Evolutionary conservation across 1,139 yeast genomes (phyloP).

Genomic region (Zhuliangozyma parablackwelliae): DNA sequence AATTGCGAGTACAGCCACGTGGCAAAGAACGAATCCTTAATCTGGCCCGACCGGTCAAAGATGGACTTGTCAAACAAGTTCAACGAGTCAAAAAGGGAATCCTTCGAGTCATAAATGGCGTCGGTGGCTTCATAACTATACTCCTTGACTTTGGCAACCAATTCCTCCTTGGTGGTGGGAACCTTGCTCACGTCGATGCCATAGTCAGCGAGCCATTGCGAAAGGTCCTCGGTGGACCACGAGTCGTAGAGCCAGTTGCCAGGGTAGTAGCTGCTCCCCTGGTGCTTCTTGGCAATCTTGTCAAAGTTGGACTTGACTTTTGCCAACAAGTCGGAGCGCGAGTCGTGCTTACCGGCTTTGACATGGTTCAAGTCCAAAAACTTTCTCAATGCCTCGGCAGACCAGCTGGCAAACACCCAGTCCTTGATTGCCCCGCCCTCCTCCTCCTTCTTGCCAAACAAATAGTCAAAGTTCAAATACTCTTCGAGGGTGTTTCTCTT

Average conservation of each 20-base stretch:
- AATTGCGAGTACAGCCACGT: conserved; percentile 30
- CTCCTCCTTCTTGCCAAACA: conserved; percentile 7
- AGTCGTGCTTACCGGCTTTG: conserved; percentile 15
- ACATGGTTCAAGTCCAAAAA: conserved; percentile 33
- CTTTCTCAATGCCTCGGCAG: conserved; percentile 26
- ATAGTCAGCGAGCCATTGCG: conserved; percentile 44
- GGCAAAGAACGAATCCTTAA: conserved; percentile 44
- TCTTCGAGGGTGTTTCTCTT: conserved; percentile 12
- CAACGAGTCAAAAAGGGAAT: conserved; percentile 34
- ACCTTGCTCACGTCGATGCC: conserved; percentile 39
- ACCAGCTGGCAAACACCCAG: conserved; percentile 54
- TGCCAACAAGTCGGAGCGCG: conserved; percentile 32
- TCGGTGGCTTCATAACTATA: conserved; percentile 37
- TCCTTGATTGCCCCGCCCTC: conserved; percentile 6
- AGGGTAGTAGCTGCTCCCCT: conserved; percentile 45
- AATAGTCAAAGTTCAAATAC: conserved; percentile 11
- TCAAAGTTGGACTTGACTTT: conserved; percentile 35
- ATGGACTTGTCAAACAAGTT: conserved; percentile 27
- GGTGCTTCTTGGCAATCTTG: conserved; percentile 26
- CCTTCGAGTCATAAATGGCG: conserved; percentile 29
- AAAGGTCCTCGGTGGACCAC: conserved; percentile 43
- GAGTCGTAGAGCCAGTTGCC: conserved; percentile 45
- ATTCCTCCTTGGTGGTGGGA: conserved; percentile 35
- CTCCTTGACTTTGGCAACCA: conserved; percentile 38
- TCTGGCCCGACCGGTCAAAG: conserved; percentile 35